Conservation (phyloP, 1,284 basidiomycete genomes). For the Agaricales sp. region DNA sequence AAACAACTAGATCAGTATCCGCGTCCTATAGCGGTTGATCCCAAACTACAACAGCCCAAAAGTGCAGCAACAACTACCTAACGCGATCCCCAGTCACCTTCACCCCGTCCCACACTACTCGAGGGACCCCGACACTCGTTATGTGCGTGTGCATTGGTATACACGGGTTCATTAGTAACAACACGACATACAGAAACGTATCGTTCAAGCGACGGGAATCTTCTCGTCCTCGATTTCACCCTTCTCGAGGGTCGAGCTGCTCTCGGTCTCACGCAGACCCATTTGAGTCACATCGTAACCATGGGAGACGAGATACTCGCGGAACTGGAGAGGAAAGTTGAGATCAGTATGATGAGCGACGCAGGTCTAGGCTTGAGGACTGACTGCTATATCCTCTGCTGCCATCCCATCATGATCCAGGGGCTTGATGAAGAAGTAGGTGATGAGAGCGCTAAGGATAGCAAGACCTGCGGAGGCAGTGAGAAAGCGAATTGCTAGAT, state of each 20-base stretch:
- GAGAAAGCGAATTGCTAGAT: neutral
- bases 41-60: too few species aligned
- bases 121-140: too few species aligned
- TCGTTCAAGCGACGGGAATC: neutral
- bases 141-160: too few species aligned
- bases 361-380: constrained; percentile 12
- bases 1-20: too few species aligned
- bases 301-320: constrained; percentile 63
- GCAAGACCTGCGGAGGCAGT: constrained; percentile 42
- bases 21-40: too few species aligned
- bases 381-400: constrained; percentile 58
- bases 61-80: too few species aligned
- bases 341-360: neutral
- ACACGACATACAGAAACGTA: too few species aligned
- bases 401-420: constrained; percentile 73
- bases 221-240: neutral
- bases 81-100: too few species aligned
- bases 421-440: constrained; percentile 67
- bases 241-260: neutral
- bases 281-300: constrained; percentile 70
- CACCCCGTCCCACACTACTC: too few species aligned
- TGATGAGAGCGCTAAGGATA: constrained; percentile 66
- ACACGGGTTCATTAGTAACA: too few species aligned
- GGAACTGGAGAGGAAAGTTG: constrained; percentile 41
- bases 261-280: constrained; percentile 30